phyloP scores from a whole-genome alignment of 805 yeast genomes.

The Torulaspora franciscae region DNA sequence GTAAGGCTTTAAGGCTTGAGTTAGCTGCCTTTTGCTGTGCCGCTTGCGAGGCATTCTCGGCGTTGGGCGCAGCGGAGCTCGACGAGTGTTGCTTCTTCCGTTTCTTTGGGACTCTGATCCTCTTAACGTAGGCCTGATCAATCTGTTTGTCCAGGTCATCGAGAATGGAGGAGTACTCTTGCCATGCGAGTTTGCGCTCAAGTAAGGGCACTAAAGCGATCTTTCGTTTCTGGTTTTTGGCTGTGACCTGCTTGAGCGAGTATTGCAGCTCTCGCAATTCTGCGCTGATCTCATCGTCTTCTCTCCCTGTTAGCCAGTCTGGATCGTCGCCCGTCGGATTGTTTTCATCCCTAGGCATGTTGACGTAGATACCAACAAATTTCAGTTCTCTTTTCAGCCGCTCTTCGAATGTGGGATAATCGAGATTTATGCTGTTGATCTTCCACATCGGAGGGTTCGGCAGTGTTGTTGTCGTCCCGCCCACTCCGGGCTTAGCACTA shows the following conservation, averaged over 20 bases:
- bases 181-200: conserved; percentile 90
- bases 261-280: conserved; percentile 73
- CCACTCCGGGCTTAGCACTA: conserved; percentile 8
- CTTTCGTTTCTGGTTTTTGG: conserved; percentile 63
- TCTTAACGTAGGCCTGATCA: conserved; percentile 84
- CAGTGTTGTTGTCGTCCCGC: conserved; percentile 31
- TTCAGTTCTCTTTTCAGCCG: conserved; percentile 80
- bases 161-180: conserved; percentile 81
- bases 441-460: conserved; percentile 48
- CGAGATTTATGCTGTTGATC: conserved; percentile 45
- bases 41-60: conserved; percentile 37
- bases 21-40: conserved; percentile 67
- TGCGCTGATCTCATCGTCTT: conserved; percentile 90
- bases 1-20: conserved; percentile 67
- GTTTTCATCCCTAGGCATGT: conserved; percentile 37
- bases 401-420: conserved; percentile 80
- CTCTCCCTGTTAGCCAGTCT: conserved; percentile 70
- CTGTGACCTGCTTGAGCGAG: conserved; percentile 56
- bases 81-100: conserved; percentile 37
- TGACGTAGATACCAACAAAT: conserved; percentile 85
- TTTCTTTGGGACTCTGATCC: conserved; percentile 65
- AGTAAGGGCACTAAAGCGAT: conserved; percentile 61
- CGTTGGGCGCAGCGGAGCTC: conserved; percentile 18
- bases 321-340: conserved; percentile 34
- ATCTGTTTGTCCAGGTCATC: conserved; percentile 96